phyloP scores from a whole-genome alignment of 208 protist genomes.

The Giardia duodenalis region DNA sequence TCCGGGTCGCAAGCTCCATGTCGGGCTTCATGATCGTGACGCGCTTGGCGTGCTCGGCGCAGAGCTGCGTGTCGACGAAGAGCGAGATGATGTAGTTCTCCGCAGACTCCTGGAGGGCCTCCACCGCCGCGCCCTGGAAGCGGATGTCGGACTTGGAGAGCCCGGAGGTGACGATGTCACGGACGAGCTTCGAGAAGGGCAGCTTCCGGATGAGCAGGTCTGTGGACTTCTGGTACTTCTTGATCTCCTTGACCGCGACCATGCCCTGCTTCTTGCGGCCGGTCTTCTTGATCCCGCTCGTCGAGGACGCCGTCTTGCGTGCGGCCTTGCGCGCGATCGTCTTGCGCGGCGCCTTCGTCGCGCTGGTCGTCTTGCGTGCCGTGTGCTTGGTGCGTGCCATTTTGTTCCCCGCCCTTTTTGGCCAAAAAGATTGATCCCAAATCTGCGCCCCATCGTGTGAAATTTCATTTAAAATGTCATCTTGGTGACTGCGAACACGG shows the following conservation, averaged over 20 bases:
- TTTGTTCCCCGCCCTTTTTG: not conserved
- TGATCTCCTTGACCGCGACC: slow-evolving; percentile 91
- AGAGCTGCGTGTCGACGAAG: slow-evolving; percentile 70
- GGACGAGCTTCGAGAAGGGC: slow-evolving; percentile 94
- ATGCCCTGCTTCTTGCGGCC: slow-evolving; percentile 91
- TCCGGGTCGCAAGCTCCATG: slow-evolving; percentile 48
- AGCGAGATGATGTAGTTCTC: slow-evolving; percentile 68
- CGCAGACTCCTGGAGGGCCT: slow-evolving; percentile 65
- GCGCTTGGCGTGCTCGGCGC: slow-evolving; percentile 61
- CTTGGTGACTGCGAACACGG: too few species aligned
- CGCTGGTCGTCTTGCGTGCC: slow-evolving; percentile 74
- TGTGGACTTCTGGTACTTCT: slow-evolving; percentile 88
- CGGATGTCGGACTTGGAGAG: slow-evolving; percentile 51
- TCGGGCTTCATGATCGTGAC: slow-evolving; percentile 64
- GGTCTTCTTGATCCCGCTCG: slow-evolving; percentile 71
- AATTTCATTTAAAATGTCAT: too few species aligned
- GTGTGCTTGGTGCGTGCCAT: slow-evolving; percentile 92
- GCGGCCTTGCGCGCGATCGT: slow-evolving; percentile 79
- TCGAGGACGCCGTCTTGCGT: slow-evolving; percentile 61
- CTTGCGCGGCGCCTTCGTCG: slow-evolving; percentile 83
- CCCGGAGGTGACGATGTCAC: slow-evolving; percentile 71
- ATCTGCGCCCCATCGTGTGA: slow-evolving; percentile 7
- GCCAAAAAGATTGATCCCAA: not conserved
- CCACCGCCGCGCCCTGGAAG: slow-evolving; percentile 62
- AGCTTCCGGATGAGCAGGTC: slow-evolving; percentile 90